phyloP scores from a whole-genome alignment of 1,284 basidiomycete species.

The Fomes fomentarius region DNA sequence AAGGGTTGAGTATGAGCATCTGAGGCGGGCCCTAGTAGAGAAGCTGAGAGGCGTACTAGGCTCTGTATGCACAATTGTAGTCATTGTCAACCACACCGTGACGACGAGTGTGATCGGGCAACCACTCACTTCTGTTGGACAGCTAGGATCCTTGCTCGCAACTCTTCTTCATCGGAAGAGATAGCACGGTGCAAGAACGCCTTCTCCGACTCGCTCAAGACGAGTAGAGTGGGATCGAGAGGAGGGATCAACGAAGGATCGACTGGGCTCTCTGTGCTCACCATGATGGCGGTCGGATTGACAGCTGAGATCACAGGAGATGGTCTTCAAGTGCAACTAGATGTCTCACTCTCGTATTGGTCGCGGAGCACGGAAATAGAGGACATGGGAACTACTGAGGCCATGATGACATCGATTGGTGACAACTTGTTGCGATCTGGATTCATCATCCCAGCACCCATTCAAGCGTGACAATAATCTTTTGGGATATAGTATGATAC shows the following conservation, averaged over 20 bases:
- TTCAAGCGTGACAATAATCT: too few relatives aligned
- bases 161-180: constrained; percentile 27
- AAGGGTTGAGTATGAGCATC: background rate
- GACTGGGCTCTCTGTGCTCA: constrained; percentile 24
- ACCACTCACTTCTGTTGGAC: constrained; percentile 33
- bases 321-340: background rate
- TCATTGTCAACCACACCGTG: too few relatives aligned
- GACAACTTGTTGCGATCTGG: too few relatives aligned
- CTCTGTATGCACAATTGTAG: too few relatives aligned
- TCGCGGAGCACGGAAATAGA: too few relatives aligned
- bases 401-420: too few relatives aligned
- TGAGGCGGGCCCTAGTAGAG: background rate
- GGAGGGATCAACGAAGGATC: constrained; percentile 27
- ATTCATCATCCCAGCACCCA: too few relatives aligned
- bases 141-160: constrained; percentile 28
- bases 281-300: constrained; percentile 1
- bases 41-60: constrained; percentile 23
- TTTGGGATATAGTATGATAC: too few relatives aligned
- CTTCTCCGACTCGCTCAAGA: constrained; percentile 25
- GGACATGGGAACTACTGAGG: too few relatives aligned
- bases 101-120: background rate
- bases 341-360: background rate
- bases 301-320: background rate
- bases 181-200: constrained; percentile 31
- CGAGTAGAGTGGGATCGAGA: constrained; percentile 30